A percentile compares a stretch with the other conserved stretches of the same genome.
phyloP scores from a whole-genome alignment of 2,329 filamentous ascomycete genomes.

The Zopfia rhizophila region DNA sequence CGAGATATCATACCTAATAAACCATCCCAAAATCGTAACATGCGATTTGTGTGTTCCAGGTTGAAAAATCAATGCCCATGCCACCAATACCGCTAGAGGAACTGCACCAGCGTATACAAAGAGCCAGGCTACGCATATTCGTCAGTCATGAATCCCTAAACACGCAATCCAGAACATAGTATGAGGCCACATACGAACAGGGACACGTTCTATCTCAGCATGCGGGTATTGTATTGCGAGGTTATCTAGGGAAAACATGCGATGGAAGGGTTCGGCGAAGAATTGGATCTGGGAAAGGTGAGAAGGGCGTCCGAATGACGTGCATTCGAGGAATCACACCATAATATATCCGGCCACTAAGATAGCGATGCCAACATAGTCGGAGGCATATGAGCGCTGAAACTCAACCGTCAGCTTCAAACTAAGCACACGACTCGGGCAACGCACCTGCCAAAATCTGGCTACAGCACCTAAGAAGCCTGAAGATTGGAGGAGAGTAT shows the following conservation, averaged over 20 bases:
- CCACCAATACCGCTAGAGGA: slow-evolving; percentile 73
- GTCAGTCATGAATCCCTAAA: slow-evolving; percentile 34
- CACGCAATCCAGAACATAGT: neutral
- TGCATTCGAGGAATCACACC: slow-evolving; percentile 54
- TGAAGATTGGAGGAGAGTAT: slow-evolving; percentile 38
- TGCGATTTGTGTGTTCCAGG: slow-evolving; percentile 82
- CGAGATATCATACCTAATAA: slow-evolving; percentile 65
- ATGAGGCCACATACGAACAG: slow-evolving; percentile 68
- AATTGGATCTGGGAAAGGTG: slow-evolving; percentile 66
- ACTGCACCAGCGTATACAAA: slow-evolving; percentile 81
- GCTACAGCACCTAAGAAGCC: slow-evolving; percentile 60
- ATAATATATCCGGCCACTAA: slow-evolving; percentile 75
- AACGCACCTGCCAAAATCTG: slow-evolving; percentile 61
- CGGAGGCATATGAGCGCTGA: slow-evolving; percentile 84
- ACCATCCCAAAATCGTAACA: slow-evolving; percentile 82
- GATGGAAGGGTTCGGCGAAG: slow-evolving; percentile 86
- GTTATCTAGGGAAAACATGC: slow-evolving; percentile 92
- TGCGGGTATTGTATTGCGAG: slow-evolving; percentile 86
- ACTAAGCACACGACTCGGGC: slow-evolving; percentile 6
- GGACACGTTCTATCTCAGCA: slow-evolving; percentile 83
- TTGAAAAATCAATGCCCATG: slow-evolving; percentile 71
- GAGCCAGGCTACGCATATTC: slow-evolving; percentile 68
- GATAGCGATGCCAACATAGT: slow-evolving; percentile 82
- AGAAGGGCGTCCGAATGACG: neutral
- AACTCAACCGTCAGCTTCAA: slow-evolving; percentile 18